Evolutionary conservation across 805 yeast genomes (phyloP), one percentile per base, ranked within the genome.

Genomic region (Kurtzmaniella fragi): DNA sequence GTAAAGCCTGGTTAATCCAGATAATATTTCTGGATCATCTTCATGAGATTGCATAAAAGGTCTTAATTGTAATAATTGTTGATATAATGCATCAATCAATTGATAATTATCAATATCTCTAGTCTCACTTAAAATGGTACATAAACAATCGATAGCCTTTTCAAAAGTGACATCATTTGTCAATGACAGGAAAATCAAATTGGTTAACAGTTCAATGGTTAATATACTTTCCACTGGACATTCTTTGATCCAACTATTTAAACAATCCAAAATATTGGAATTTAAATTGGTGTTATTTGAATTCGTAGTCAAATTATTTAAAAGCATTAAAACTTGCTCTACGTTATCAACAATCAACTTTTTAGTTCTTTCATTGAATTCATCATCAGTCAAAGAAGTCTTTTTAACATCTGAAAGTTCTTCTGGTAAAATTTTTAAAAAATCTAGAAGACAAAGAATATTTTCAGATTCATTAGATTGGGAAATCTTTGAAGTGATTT

Each of bases 171-270:
- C 81, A 25, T 80, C 84, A 29, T 83, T 60, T 1, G 86, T 78
- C 33, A 69, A 51, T 7, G 70, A 57, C 36, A 71, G 72, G 58
- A 90, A 85, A 23, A 90, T 75, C 43, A 89, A 64, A 6, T 75
- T 67, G 17, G 89, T 77, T 31, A 93, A 64, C 1, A 93, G 76
- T 14, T 78, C 69, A 35, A 78, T 70, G 8, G 75, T 62, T 32
- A 91, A 61, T n/a, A 93, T 65, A 35, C 78, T 73, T 38, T 77
- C 81, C 20, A 91, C 71, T 3, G 91, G 85, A 35, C 88, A 78
- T 57, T 95, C 99, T 45, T 73, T 75, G 43, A 93, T 81, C 99
- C 99, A 93, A 15, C 95, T 84, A 49, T 82, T 81, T 41, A 95
- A 66, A 61, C 95, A 84, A 45, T 80, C 82, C 41, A 91, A 70